A percentile compares a stretch with the other conserved stretches of the same genome.
phyloP scores from a whole-genome alignment of 495 filamentous ascomycete genomes.

The Xylaria bambusicola region DNA sequence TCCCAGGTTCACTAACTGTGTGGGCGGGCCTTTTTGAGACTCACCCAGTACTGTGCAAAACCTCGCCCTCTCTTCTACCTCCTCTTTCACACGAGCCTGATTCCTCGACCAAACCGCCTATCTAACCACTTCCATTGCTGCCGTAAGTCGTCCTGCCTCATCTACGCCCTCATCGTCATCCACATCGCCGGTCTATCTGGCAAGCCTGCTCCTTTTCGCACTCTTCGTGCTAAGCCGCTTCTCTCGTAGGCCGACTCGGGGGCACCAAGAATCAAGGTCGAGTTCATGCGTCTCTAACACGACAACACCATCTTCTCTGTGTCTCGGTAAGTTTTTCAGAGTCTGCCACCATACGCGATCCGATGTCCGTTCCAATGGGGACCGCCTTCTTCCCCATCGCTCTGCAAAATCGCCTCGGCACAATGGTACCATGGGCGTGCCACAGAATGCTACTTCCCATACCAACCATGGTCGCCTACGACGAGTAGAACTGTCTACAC shows the following conservation, averaged over 20 bases:
- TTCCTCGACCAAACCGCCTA: slow-evolving; percentile 29
- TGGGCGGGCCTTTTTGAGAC: slow-evolving; percentile 37
- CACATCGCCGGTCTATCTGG: slow-evolving; percentile 4
- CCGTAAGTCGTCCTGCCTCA: slow-evolving; percentile 27
- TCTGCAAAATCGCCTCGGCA: slow-evolving; percentile 15
- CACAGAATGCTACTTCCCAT: slow-evolving; percentile 19
- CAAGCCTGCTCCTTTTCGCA: slow-evolving; percentile 12
- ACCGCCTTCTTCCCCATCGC: slow-evolving; percentile 18
- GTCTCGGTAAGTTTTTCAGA: slow-evolving; percentile 42
- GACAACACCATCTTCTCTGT: slow-evolving; percentile 37
- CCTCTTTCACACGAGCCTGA: slow-evolving; percentile 37
- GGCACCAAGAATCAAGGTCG: slow-evolving; percentile 29
- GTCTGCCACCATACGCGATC: slow-evolving; percentile 42
- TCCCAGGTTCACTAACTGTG: slow-evolving; percentile 29
- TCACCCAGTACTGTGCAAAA: slow-evolving; percentile 32
- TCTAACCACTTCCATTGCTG: slow-evolving; percentile 27
- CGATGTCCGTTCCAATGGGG: slow-evolving; percentile 24
- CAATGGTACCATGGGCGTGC: slow-evolving; percentile 10
- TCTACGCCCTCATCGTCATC: slow-evolving; percentile 17
- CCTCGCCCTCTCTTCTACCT: slow-evolving; percentile 39
- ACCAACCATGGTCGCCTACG: not conserved
- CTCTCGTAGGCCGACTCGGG: slow-evolving; percentile 32
- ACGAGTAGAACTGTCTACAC: not conserved
- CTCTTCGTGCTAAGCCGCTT: slow-evolving; percentile 20
- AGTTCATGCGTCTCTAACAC: slow-evolving; percentile 35